Percentiles rank a stretch among this genome's conserved stretches.
phyloP scores from a whole-genome alignment of 1,139 yeast species.

The Kurtzmaniella quercitrusa region DNA sequence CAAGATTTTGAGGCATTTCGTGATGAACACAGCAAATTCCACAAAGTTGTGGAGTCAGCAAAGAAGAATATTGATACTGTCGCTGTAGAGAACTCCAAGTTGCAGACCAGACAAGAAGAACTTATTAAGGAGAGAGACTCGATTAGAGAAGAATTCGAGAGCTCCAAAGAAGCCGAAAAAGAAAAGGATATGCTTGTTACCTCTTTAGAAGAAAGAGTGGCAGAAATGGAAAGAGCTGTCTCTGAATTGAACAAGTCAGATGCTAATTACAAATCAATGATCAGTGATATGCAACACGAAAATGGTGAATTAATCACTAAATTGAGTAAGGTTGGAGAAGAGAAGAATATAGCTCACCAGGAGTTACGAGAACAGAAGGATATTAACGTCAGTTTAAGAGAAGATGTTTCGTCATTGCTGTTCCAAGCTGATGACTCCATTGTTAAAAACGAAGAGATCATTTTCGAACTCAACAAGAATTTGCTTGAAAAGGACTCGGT shows the following conservation, averaged over 20 bases:
- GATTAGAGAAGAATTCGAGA: slow-evolving; percentile 1
- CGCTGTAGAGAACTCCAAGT: not conserved
- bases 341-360: not conserved
- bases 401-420: not conserved
- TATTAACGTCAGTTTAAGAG: not conserved
- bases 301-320: not conserved
- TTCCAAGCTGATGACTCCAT: not conserved
- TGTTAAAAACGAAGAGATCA: not conserved
- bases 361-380: not conserved
- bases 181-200: not conserved
- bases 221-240: not conserved
- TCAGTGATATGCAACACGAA: not conserved
- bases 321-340: not conserved
- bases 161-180: not conserved
- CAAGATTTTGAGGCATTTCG: slow-evolving; percentile 14
- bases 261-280: not conserved
- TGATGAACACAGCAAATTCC: slow-evolving; percentile 11
- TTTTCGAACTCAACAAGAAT: not conserved
- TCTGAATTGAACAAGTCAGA: not conserved
- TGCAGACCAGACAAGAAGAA: not conserved
- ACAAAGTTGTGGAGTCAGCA: slow-evolving; percentile 10
- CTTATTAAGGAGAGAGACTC: not conserved
- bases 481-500: not conserved
- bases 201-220: not conserved
- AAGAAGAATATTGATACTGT: slow-evolving; percentile 7